Evolutionary conservation across 2,329 filamentous ascomycete genomes (phyloP), one percentile per base, ranked within the genome.

Genomic region (Bisporella sp.): DNA sequence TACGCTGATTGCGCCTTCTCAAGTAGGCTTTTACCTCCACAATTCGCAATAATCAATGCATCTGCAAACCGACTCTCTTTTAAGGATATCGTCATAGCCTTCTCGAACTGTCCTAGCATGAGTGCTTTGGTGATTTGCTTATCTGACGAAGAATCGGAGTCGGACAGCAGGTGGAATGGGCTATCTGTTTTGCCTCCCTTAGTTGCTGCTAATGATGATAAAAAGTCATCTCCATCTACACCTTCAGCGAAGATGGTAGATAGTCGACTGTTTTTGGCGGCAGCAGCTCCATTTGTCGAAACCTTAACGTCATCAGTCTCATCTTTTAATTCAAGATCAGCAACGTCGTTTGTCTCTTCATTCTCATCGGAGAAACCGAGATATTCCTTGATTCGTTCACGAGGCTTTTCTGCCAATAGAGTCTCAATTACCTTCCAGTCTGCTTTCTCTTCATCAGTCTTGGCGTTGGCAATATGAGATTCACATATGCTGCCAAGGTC

Each of bases 1-100:
- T 99, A 99, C 9, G 90, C 84, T 54, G 87, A 79, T 69, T 97
- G 93, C 5, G 92, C 92, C 73, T 95, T 96, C 62, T 96, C 89
- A 41, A 97, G 85, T 53, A 95, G 86, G 58, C 90, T 87, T 66
- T 95, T 89, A 45, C 92, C 93, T 52, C 93, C 91, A 62, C 91
- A 97, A 62, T 97, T 96, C 44, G 95, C 93, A 65, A 99, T 92
- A 74, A 99, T 89, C 70, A 99, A 96, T 39, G 93, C 93, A 71
- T 99, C 93, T 0, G 93, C 93, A 66, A 97, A 83, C 48, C 91
- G 84, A 57, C 95, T 84, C 68, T 96, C 89, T 62, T 88, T 84
- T 12, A 99, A 72, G 61, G 90, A 96, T 47, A 96, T 81, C 50
- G 95, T 87, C 51, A 95, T 84, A 13, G 93, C 93, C 65, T 87